Evolutionary conservation across 176 grass and related monocot genomes (phyloP).

Genomic region (Phoenix dactylifera): DNA sequence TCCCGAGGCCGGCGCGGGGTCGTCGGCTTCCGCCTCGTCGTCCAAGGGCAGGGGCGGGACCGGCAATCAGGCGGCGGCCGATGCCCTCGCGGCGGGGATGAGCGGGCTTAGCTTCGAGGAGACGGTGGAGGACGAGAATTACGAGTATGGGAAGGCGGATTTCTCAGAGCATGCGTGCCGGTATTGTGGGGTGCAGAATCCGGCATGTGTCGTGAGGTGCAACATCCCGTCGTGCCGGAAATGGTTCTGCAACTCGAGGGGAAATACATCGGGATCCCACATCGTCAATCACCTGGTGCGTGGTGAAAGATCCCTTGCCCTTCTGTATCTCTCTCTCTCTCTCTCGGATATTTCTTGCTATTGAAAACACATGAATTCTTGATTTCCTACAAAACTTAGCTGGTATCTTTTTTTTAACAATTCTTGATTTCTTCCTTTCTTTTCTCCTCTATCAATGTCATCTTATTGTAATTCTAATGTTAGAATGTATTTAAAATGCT

Average conservation of each 20-base stretch:
- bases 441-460: no score
- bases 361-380: no score
- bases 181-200: slow-evolving; percentile 94
- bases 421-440: no score
- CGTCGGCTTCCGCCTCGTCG: slow-evolving; percentile 16
- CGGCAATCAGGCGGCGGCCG: slow-evolving; percentile 17
- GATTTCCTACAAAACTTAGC: no score
- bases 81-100: slow-evolving; percentile 68
- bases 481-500: no score
- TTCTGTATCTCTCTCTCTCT: not conserved
- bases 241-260: slow-evolving; percentile 98
- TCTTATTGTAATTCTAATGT: no score
- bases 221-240: slow-evolving; percentile 92
- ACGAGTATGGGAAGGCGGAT: slow-evolving; percentile 77
- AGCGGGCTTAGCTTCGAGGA: slow-evolving; percentile 85
- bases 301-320: not conserved
- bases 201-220: slow-evolving; percentile 81
- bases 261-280: slow-evolving; percentile 94
- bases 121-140: slow-evolving; percentile 50
- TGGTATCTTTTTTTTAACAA: no score
- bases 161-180: slow-evolving; percentile 92
- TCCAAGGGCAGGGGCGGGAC: slow-evolving; percentile 31
- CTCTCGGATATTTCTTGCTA: not conserved
- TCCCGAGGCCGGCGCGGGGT: slow-evolving; percentile 9
- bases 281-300: slow-evolving; percentile 94